Base-by-base conservation (phyloP, 495 filamentous ascomycete species). In the Penicillium egyptiacum region DNA sequence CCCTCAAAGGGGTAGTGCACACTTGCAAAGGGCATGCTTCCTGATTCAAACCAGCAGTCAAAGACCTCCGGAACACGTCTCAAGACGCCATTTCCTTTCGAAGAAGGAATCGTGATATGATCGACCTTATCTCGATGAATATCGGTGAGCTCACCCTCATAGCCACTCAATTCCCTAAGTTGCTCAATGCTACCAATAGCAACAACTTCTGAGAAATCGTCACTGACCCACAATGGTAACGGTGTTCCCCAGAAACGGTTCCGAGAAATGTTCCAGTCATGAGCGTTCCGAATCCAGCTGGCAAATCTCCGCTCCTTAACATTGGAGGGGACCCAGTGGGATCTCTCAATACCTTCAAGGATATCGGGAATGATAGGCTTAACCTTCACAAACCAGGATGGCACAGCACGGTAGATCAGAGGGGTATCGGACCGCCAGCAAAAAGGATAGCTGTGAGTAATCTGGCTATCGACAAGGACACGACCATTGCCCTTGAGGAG, bases 181-280 rank as follows among this genome's bases (percentile, higher is more conserved):
- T 98, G 92, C 23, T 83, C 83, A 10, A 92, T 81, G 64, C 91
- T 95, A 42, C 92, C 91, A 48, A 98, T 76, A 68, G 92, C 96
- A 35, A 98, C 84, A 53, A 88, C 76, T 71, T 98, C 94, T 60
- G 90, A 86, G 62, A 84, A 74, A 68, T 97, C 92, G 39, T 94
- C 89, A 71, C 87, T 95, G 2, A 89, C 86, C 94, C 94, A 98
- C 40, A 98, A 65, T 1, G 94, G 94, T 28, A 98, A 83, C 0
- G 94, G 94, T 1, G 94, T 98, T 57, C 94, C 94, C 94, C 94
- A 98, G 72, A 96, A 98, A 51, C 94, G 83, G 71, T 96, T 97
- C 40, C 94, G 82, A 44, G 91, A 95, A 37, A 98, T 87, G 70
- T 96, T 96, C 94, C 94, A 98, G 74, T 98, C 94, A 41, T 89